These are phyloP conservation scores for Uronychia setigera DNA, from an alignment of 73 alveolate species.

Conservation along the genomic window DNA sequence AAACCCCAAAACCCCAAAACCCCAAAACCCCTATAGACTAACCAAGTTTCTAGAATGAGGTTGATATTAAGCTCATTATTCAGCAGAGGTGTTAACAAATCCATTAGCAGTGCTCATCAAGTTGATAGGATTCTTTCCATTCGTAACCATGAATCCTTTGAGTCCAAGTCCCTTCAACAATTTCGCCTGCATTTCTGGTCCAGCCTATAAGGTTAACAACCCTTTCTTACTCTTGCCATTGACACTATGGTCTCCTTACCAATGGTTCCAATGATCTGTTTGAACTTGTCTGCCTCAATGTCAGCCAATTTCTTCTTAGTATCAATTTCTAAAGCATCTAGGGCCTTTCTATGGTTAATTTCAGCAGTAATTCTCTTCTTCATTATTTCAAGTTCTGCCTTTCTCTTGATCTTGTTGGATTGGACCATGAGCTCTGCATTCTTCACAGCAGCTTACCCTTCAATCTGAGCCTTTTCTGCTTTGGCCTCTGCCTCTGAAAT, in stretches of 20 bases:
- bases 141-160: constrained; percentile 75
- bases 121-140: constrained; percentile 76
- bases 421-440: constrained; percentile 29
- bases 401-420: constrained; percentile 11
- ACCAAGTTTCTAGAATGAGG: no score
- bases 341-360: constrained; percentile 12
- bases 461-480: constrained; percentile 45
- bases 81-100: no score
- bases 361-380: constrained; percentile 29
- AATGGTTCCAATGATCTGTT: constrained; percentile 33
- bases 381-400: constrained; percentile 35
- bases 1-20: no score
- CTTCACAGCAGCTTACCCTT: constrained; percentile 47
- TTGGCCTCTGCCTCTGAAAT: constrained; percentile 65
- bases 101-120: constrained; percentile 77
- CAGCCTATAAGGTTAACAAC: constrained; percentile 49
- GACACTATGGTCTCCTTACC: constrained; percentile 45
- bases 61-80: no score
- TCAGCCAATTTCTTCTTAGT: constrained; percentile 32
- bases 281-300: constrained; percentile 47
- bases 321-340: constrained; percentile 10
- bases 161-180: constrained; percentile 81
- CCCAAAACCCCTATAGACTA: no score
- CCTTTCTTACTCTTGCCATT: constrained; percentile 29
- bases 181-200: constrained; percentile 86